These are phyloP conservation scores for Phytophthora megakarya DNA, from an alignment of 352 stramenopile genomes.

Conservation along the genomic window DNA sequence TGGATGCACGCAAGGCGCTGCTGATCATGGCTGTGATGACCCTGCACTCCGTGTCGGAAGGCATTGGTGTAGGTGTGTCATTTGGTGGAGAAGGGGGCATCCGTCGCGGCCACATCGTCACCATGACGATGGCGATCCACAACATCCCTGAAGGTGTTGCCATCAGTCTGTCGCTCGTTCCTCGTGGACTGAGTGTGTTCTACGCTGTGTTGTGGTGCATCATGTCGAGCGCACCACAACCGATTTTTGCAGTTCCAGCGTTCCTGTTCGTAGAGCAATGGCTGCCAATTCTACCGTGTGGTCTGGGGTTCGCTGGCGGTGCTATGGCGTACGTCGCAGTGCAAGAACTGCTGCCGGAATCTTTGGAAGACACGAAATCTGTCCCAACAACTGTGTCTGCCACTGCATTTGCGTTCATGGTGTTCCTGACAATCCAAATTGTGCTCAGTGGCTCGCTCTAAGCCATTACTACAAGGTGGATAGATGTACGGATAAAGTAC, in stretches of 20 bases:
- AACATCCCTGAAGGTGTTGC: conserved; percentile 98
- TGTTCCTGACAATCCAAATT: conserved; percentile 85
- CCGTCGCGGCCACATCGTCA: conserved; percentile 96
- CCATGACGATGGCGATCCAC: conserved; percentile 97
- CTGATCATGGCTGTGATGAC: conserved; percentile 99
- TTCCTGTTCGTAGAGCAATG: conserved; percentile 94
- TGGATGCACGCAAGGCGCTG: conserved; percentile 92
- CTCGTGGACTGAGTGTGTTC: conserved; percentile 90
- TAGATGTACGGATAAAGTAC: conserved; percentile 1
- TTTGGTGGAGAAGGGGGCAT: conserved; percentile 94
- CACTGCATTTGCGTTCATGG: conserved; percentile 76
- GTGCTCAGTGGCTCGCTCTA: conserved; percentile 67
- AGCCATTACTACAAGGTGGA: background rate
- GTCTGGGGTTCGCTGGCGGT: conserved; percentile 96
- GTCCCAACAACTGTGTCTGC: conserved; percentile 66
- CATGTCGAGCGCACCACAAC: conserved; percentile 93
- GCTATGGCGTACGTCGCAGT: conserved; percentile 97
- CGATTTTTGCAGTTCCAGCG: conserved; percentile 97
- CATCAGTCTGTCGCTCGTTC: conserved; percentile 94
- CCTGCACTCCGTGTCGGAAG: conserved; percentile 98
- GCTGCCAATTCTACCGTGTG: conserved; percentile 94
- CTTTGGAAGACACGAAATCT: conserved; percentile 86
- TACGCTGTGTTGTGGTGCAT: conserved; percentile 91
- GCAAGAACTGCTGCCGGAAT: conserved; percentile 81
- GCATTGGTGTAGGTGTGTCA: conserved; percentile 96